Evolutionary conservation across 2,329 filamentous ascomycete species (phyloP).

Genomic region (Cercospora sp.): DNA sequence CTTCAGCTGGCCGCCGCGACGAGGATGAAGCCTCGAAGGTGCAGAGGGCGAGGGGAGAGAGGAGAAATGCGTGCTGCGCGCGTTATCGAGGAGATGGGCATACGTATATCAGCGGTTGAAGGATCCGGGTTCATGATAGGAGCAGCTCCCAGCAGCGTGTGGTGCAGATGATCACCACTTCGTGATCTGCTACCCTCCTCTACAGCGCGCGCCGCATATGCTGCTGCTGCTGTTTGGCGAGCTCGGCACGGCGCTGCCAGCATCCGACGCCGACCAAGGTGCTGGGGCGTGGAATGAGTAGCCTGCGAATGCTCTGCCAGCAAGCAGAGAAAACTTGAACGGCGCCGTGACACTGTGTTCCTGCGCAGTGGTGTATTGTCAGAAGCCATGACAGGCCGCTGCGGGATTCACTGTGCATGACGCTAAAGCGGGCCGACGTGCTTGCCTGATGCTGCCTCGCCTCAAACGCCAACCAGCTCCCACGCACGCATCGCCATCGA

Average conservation of each 20-base stretch:
- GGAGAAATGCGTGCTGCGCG: not conserved
- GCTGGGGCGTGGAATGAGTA: not conserved
- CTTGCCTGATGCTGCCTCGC: not conserved
- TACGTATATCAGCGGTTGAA: constrained; percentile 1
- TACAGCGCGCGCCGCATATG: not conserved
- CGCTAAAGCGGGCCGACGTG: constrained; percentile 7
- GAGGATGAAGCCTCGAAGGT: not conserved
- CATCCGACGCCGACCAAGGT: not conserved
- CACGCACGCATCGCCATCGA: constrained; percentile 11
- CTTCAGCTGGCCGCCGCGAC: not conserved
- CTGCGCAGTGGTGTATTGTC: not conserved
- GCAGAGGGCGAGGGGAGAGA: not conserved
- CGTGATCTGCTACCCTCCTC: constrained; percentile 4
- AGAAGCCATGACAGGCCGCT: not conserved
- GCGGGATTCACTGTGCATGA: not conserved
- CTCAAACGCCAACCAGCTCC: constrained; percentile 6
- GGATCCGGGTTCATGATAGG: constrained; percentile 3
- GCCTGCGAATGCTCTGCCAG: not conserved
- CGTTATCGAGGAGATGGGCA: not conserved
- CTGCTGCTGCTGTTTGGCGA: not conserved
- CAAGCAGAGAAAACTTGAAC: not conserved
- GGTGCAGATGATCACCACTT: constrained; percentile 1
- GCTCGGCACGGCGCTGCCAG: not conserved
- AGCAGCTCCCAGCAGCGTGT: not conserved
- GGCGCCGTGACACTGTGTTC: constrained; percentile 3